phyloP scores from a whole-genome alignment of 2,329 filamentous ascomycete genomes.

The Hypoxylon sp. region DNA sequence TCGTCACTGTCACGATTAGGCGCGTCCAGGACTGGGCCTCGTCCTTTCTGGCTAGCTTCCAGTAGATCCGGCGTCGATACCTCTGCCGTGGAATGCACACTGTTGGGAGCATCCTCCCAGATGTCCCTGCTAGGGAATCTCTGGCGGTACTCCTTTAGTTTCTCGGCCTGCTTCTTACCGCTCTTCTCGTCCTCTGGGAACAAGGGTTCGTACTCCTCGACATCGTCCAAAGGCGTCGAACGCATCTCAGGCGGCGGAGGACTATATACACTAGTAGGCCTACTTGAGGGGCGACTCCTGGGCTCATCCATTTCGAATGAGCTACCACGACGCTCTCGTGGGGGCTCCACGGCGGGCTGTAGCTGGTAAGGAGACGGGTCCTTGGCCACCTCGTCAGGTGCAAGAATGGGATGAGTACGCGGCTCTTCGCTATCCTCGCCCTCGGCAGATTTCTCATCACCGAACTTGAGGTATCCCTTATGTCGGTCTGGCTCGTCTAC shows the following conservation, averaged over 20 bases:
- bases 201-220: slow-evolving; percentile 93
- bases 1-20: slow-evolving; percentile 60
- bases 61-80: slow-evolving; percentile 83
- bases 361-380: slow-evolving; percentile 74
- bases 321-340: slow-evolving; percentile 71
- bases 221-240: slow-evolving; percentile 82
- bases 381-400: slow-evolving; percentile 86
- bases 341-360: slow-evolving; percentile 85
- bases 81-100: slow-evolving; percentile 80
- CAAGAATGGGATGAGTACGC: slow-evolving; percentile 84
- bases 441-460: slow-evolving; percentile 61
- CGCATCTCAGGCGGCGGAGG: slow-evolving; percentile 66
- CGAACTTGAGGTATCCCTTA: slow-evolving; percentile 58
- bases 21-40: slow-evolving; percentile 52
- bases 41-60: slow-evolving; percentile 57
- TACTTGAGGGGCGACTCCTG: slow-evolving; percentile 73
- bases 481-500: slow-evolving; percentile 74
- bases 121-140: slow-evolving; percentile 93
- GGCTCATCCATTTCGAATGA: slow-evolving; percentile 67
- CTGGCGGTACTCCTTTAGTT: slow-evolving; percentile 69
- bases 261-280: slow-evolving; percentile 72
- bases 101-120: slow-evolving; percentile 96
- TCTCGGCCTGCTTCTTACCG: slow-evolving; percentile 56
- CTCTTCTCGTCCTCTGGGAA: slow-evolving; percentile 82
- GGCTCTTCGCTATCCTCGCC: slow-evolving; percentile 67